phyloP scores from a whole-genome alignment of 1,139 yeast genomes.

The Suhomyces guaymorum region DNA sequence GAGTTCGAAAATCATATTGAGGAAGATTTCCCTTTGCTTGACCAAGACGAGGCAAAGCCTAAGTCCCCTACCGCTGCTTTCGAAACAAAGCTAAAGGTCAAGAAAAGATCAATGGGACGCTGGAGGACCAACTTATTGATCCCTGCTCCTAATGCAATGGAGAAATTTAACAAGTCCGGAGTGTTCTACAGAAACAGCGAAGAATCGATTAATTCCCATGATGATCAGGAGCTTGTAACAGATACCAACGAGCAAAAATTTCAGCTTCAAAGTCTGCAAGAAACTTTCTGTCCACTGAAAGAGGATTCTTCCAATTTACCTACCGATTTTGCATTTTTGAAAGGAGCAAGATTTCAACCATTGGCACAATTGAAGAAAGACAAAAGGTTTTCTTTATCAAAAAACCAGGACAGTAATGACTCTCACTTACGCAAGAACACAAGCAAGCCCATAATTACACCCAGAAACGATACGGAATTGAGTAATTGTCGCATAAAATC shows the following conservation, averaged over 20 bases:
- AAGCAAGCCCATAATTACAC: neutral
- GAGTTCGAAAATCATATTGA: too few relatives aligned
- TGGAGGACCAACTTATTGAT: slow-evolving; percentile 7
- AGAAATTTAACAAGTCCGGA: neutral
- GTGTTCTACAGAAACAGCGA: neutral
- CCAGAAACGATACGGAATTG: neutral
- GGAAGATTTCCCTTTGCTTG: too few relatives aligned
- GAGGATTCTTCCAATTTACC: too few relatives aligned
- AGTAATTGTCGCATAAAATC: slow-evolving; percentile 3
- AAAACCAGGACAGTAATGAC: slow-evolving; percentile 1
- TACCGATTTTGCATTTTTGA: slow-evolving; percentile 1
- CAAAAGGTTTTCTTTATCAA: neutral
- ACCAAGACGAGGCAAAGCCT: too few relatives aligned
- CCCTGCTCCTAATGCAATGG: neutral
- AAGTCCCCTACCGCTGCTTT: too few relatives aligned
- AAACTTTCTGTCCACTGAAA: too few relatives aligned
- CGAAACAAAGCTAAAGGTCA: too few relatives aligned
- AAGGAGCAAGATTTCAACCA: slow-evolving; percentile 4
- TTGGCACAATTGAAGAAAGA: slow-evolving; percentile 3
- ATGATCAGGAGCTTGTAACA: too few relatives aligned
- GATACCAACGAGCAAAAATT: too few relatives aligned
- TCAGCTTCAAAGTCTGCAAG: too few relatives aligned
- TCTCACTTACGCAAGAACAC: neutral
- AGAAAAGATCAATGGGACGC: slow-evolving; percentile 4
- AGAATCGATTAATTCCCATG: neutral